phyloP scores from a whole-genome alignment of 1,284 basidiomycete species.

The Earliella scabrosa region DNA sequence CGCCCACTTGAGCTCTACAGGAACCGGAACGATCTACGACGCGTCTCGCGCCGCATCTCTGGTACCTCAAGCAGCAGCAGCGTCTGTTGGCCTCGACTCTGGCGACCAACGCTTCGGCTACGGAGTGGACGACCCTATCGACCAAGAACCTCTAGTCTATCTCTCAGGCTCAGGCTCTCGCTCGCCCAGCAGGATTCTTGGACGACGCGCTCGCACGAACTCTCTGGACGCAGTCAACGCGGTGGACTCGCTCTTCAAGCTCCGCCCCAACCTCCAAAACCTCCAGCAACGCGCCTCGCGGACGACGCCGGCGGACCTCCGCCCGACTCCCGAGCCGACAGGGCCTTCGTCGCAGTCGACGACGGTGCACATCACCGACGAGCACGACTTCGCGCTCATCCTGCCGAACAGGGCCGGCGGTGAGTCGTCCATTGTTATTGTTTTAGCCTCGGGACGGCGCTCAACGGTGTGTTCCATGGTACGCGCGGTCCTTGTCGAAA shows the following conservation, averaged over 20 bases:
- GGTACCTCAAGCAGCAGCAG: neutral
- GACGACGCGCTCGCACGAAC: neutral
- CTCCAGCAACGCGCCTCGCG: slow-evolving; percentile 13
- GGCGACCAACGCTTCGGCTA: too few relatives aligned
- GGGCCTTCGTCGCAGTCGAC: slow-evolving; percentile 42
- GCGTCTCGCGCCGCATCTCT: neutral
- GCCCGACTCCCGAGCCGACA: slow-evolving; percentile 52
- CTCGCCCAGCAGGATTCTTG: neutral
- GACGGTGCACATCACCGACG: slow-evolving; percentile 44
- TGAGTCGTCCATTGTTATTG: slow-evolving; percentile 24
- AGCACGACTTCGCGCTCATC: slow-evolving; percentile 44
- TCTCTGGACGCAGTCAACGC: neutral
- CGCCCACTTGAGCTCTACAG: neutral
- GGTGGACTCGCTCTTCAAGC: neutral
- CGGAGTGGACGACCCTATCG: too few relatives aligned
- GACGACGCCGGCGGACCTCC: slow-evolving; percentile 29
- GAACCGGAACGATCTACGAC: neutral
- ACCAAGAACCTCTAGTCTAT: too few relatives aligned
- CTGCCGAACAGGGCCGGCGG: slow-evolving; percentile 42
- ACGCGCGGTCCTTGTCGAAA: too few relatives aligned
- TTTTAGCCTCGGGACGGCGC: too few relatives aligned
- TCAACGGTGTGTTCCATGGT: too few relatives aligned
- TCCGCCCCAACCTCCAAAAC: too few relatives aligned
- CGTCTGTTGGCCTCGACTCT: too few relatives aligned
- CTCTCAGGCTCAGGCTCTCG: neutral